These are phyloP conservation scores for Davidsoniella neocaledoniae DNA, from an alignment of 2,329 filamentous ascomycete genomes.

Conservation along the genomic window DNA sequence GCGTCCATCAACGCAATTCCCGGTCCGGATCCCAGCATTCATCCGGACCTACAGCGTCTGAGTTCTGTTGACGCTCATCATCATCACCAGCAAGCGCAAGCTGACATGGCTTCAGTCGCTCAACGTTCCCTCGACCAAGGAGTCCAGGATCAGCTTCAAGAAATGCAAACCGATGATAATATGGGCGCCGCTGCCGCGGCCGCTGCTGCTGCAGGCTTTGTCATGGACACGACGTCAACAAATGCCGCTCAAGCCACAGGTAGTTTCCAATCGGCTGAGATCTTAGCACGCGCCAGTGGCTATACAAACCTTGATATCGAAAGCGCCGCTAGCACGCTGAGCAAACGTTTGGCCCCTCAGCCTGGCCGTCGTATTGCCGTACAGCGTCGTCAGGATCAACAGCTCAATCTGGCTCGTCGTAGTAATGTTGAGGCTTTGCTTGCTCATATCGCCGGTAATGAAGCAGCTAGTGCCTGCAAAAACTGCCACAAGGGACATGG, in stretches of 20 bases:
- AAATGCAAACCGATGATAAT: conserved; percentile 13
- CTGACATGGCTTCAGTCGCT: not conserved
- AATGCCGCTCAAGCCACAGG: not conserved
- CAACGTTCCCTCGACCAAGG: conserved; percentile 12
- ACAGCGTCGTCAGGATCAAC: conserved; percentile 36
- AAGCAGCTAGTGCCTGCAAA: conserved; percentile 34
- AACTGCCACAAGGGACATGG: conserved; percentile 45
- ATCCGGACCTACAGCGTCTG: conserved; percentile 17
- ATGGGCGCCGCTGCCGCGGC: conserved; percentile 11
- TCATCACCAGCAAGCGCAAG: not conserved
- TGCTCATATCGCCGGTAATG: conserved; percentile 36
- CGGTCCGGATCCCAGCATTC: conserved; percentile 14
- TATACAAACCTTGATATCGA: conserved; percentile 32
- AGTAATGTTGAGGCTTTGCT: conserved; percentile 45
- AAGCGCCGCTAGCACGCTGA: conserved; percentile 27
- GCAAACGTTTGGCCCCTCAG: conserved; percentile 35
- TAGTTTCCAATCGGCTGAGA: conserved; percentile 24
- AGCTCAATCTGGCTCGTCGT: conserved; percentile 36
- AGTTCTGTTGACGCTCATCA: conserved; percentile 9
- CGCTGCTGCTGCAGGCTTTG: conserved; percentile 7
- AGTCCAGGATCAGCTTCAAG: conserved; percentile 14
- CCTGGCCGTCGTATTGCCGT: conserved; percentile 31
- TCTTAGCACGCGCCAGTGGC: conserved; percentile 30
- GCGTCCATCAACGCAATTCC: conserved; percentile 9
- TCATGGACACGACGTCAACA: conserved; percentile 7